Percentiles rank a stretch among this genome's conserved stretches.
These are phyloP conservation scores for Didymosphaeria variabile DNA, from an alignment of 2,329 filamentous ascomycete species.

Conservation along the genomic window DNA sequence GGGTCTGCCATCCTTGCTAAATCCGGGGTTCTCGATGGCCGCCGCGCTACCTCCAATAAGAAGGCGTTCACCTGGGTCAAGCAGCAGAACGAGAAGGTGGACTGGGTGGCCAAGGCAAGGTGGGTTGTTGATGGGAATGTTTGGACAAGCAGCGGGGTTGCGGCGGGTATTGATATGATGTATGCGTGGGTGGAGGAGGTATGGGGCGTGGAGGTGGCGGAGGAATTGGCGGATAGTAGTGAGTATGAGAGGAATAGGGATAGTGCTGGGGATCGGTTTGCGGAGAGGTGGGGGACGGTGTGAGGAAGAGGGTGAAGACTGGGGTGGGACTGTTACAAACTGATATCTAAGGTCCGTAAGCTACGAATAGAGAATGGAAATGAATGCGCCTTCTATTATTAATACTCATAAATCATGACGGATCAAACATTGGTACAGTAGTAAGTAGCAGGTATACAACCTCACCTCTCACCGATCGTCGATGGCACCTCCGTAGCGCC, in stretches of 20 bases:
- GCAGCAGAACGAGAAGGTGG: conserved; percentile 59
- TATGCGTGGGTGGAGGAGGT: conserved; percentile 65
- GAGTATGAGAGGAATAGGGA: conserved; percentile 68
- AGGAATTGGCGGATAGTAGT: conserved; percentile 58
- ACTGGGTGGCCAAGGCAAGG: conserved; percentile 69
- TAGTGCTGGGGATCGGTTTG: conserved; percentile 64
- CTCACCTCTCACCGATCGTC: background rate
- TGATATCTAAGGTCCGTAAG: no score
- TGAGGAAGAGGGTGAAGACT: conserved; percentile 4
- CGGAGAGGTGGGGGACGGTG: conserved; percentile 46
- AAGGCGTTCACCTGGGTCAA: conserved; percentile 61
- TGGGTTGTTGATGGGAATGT: conserved; percentile 73
- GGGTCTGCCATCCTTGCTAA: conserved; percentile 67
- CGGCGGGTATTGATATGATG: conserved; percentile 69
- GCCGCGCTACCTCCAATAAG: conserved; percentile 74
- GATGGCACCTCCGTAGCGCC: conserved; percentile 5
- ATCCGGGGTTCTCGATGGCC: conserved; percentile 68
- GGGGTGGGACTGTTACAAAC: no score
- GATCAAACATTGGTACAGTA: conserved; percentile 2
- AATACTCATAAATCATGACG: conserved; percentile 1
- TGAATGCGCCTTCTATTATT: conserved; percentile 3
- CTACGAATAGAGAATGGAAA: background rate
- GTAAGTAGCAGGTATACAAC: background rate
- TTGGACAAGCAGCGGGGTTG: conserved; percentile 72
- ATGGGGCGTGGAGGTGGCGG: conserved; percentile 63